Evolutionary conservation across 805 yeast species (phyloP).

Genomic region (Lipomyces spencermartinsiae): DNA sequence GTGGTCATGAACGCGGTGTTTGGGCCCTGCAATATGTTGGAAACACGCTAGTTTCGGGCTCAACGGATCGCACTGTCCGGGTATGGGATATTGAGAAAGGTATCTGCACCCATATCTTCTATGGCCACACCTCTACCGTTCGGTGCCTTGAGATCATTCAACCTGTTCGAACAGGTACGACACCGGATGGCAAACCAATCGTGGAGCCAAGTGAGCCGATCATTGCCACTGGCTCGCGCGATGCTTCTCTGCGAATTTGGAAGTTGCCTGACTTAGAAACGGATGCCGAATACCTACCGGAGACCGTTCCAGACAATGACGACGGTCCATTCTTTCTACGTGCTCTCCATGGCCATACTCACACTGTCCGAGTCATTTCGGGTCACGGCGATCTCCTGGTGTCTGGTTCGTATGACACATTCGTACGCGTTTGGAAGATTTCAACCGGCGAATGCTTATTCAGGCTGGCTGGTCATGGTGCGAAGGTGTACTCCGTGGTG

Average conservation of each 20-base stretch:
- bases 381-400: constrained; percentile 84
- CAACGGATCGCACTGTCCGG: constrained; percentile 92
- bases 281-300: constrained; percentile 23
- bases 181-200: constrained; percentile 61
- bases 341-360: constrained; percentile 75
- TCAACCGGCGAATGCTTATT: constrained; percentile 73
- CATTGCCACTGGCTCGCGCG: constrained; percentile 89
- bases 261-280: constrained; percentile 65
- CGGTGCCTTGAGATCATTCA: constrained; percentile 68
- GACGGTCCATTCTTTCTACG: constrained; percentile 70
- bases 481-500: constrained; percentile 84
- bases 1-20: constrained; percentile 96
- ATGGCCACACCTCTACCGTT: constrained; percentile 91
- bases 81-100: constrained; percentile 90
- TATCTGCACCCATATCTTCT: constrained; percentile 84
- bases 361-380: constrained; percentile 83
- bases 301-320: constrained; percentile 26
- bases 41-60: constrained; percentile 82
- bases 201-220: constrained; percentile 68
- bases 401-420: constrained; percentile 89
- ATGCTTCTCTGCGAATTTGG: constrained; percentile 91
- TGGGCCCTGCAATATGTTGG: constrained; percentile 95
- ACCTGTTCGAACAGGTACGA: constrained; percentile 53
- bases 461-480: constrained; percentile 81
- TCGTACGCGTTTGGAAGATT: constrained; percentile 91